Percentiles rank a stretch among this genome's conserved stretches.
Conservation (phyloP, 805 yeast genomes). For the Suhomyces pyralidae region DNA sequence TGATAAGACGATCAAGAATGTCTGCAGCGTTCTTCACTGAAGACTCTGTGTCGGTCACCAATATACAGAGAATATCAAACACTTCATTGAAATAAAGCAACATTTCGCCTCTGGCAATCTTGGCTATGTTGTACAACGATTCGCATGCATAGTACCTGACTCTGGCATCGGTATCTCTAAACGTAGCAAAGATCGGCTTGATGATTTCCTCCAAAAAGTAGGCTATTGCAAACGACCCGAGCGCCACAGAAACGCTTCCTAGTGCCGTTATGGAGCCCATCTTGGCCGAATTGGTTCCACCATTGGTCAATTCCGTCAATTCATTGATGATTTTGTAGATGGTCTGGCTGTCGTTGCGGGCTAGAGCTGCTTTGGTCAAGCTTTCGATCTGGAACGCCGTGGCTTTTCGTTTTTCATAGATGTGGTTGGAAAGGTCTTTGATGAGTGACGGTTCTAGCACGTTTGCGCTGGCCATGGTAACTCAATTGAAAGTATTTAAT, state of each 20-base stretch:
- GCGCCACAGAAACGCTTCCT: conserved; percentile 92
- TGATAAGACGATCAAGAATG: conserved; percentile 80
- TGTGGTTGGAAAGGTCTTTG: conserved; percentile 44
- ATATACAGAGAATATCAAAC: conserved; percentile 85
- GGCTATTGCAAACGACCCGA: conserved; percentile 83
- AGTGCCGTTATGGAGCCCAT: conserved; percentile 95
- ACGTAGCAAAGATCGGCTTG: conserved; percentile 91
- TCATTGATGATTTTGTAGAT: conserved; percentile 68
- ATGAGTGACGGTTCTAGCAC: conserved; percentile 35
- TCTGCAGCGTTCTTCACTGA: conserved; percentile 96
- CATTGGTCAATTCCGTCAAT: conserved; percentile 71
- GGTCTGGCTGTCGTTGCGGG: conserved; percentile 56
- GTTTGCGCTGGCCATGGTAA: conserved; percentile 9
- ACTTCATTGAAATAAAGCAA: conserved; percentile 88
- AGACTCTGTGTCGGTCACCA: conserved; percentile 86
- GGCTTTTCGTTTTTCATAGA: conserved; percentile 46
- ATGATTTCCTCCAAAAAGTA: conserved; percentile 78
- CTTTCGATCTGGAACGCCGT: conserved; percentile 68
- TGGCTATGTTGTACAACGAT: conserved; percentile 90
- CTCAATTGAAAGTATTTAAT: no score
- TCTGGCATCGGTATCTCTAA: conserved; percentile 95
- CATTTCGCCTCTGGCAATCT: conserved; percentile 94
- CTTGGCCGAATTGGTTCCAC: conserved; percentile 67
- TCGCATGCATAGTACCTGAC: conserved; percentile 97
- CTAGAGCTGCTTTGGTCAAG: conserved; percentile 65